A percentile compares a stretch with the other conserved stretches of the same genome.
phyloP scores from a whole-genome alignment of 805 yeast genomes.

The Zygosaccharomyces siamensis region DNA sequence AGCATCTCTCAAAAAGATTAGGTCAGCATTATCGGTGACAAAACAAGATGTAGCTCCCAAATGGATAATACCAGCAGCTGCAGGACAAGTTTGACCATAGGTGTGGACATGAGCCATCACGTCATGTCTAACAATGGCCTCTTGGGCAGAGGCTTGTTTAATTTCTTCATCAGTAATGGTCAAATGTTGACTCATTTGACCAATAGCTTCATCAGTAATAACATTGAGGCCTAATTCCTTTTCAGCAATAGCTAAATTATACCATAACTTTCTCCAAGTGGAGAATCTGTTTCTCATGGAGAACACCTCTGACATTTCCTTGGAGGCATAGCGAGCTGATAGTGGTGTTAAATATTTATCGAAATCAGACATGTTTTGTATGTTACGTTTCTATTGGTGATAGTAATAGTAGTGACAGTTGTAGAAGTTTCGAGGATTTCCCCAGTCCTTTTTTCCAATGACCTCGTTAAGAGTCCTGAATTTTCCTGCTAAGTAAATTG shows the following conservation, averaged over 20 bases:
- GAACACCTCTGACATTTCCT: conserved; percentile 92
- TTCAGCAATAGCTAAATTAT: conserved; percentile 92
- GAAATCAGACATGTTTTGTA: conserved; percentile 32
- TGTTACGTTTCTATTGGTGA: neutral
- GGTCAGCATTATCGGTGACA: conserved; percentile 97
- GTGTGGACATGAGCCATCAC: conserved; percentile 99
- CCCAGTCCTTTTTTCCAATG: neutral
- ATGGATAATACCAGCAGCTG: conserved; percentile 96
- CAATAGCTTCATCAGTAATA: conserved; percentile 86
- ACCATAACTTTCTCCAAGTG: conserved; percentile 98
- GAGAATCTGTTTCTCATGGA: conserved; percentile 91
- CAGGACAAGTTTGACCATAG: conserved; percentile 88
- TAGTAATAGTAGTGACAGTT: neutral
- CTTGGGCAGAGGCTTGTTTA: conserved; percentile 82
- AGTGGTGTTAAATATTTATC: conserved; percentile 90
- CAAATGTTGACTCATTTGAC: conserved; percentile 73
- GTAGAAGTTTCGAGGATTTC: neutral
- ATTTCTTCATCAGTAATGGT: conserved; percentile 90
- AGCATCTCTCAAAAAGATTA: conserved; percentile 93
- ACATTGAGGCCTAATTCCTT: conserved; percentile 80
- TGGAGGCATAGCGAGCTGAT: conserved; percentile 95
- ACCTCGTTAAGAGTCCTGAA: neutral
- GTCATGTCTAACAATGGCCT: conserved; percentile 97
- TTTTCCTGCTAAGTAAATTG: neutral
- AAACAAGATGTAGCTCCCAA: conserved; percentile 97